These are phyloP conservation scores for Dissophora globulifera DNA, from an alignment of 192 early-diverging fungal genomes.

Conservation along the genomic window DNA sequence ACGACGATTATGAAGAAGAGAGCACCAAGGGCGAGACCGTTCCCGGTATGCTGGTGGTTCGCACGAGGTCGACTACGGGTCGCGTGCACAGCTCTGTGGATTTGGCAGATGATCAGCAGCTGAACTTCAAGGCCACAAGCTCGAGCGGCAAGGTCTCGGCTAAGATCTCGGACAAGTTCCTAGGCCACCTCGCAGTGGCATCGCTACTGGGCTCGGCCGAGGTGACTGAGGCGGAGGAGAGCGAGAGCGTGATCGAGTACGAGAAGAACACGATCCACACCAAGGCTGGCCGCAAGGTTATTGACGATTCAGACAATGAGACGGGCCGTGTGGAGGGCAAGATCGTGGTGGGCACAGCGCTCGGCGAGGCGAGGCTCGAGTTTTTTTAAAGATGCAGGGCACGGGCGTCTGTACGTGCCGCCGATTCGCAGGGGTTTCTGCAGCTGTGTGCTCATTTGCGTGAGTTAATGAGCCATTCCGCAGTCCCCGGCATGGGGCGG, in stretches of 20 bases:
- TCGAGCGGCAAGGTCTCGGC: neutral
- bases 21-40: neutral
- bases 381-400: constrained; percentile 3
- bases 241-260: constrained; percentile 29
- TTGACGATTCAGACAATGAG: constrained; percentile 9
- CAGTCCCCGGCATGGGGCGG: neutral
- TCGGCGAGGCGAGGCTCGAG: constrained; percentile 13
- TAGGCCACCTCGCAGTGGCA: constrained; percentile 12
- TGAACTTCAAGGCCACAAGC: constrained; percentile 1
- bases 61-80: neutral
- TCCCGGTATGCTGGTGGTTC: constrained; percentile 12
- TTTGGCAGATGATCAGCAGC: constrained; percentile 6
- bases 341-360: constrained; percentile 1
- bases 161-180: constrained; percentile 23
- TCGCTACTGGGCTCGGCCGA: constrained; percentile 1
- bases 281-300: constrained; percentile 31
- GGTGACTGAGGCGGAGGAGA: constrained; percentile 7
- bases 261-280: constrained; percentile 5
- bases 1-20: neutral
- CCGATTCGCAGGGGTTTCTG: neutral
- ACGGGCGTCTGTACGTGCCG: neutral
- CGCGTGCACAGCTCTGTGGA: neutral
- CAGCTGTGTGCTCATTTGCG: neutral
- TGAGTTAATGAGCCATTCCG: neutral
- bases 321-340: neutral